A percentile compares a stretch with the other conserved stretches of the same genome.
phyloP scores from a whole-genome alignment of 2,329 filamentous ascomycete genomes.

The Paecilomyces dactylethromorphus region DNA sequence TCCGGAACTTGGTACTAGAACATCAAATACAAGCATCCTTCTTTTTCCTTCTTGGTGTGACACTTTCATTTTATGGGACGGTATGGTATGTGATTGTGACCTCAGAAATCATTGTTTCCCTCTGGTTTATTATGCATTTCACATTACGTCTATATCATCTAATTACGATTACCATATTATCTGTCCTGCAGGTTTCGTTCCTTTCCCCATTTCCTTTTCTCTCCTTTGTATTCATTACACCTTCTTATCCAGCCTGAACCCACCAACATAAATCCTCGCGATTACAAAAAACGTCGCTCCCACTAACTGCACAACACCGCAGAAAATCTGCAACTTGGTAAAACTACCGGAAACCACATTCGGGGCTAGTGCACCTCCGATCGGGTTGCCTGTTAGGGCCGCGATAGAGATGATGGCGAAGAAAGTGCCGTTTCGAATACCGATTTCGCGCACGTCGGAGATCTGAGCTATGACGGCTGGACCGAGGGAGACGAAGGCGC shows the following conservation, averaged over 20 bases:
- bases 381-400: conserved; percentile 59
- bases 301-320: conserved; percentile 47
- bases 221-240: conserved; percentile 10
- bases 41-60: no score
- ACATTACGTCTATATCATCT: not conserved
- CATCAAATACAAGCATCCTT: no score
- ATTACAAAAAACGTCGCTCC: conserved; percentile 35
- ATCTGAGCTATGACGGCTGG: conserved; percentile 65
- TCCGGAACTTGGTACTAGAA: no score
- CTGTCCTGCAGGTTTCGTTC: not conserved
- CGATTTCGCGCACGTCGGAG: conserved; percentile 61
- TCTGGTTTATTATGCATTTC: not conserved
- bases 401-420: conserved; percentile 57
- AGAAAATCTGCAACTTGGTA: conserved; percentile 59
- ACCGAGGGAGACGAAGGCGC: conserved; percentile 56
- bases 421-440: conserved; percentile 57
- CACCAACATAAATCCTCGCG: conserved; percentile 29
- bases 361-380: conserved; percentile 56
- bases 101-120: not conserved
- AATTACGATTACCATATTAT: no score
- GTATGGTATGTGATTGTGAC: no score
- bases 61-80: no score
- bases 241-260: conserved; percentile 18
- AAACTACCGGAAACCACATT: conserved; percentile 46
- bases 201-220: not conserved